Base-by-base conservation (phyloP, 2,329 filamentous ascomycete species). In the Epichloe typhina region DNA sequence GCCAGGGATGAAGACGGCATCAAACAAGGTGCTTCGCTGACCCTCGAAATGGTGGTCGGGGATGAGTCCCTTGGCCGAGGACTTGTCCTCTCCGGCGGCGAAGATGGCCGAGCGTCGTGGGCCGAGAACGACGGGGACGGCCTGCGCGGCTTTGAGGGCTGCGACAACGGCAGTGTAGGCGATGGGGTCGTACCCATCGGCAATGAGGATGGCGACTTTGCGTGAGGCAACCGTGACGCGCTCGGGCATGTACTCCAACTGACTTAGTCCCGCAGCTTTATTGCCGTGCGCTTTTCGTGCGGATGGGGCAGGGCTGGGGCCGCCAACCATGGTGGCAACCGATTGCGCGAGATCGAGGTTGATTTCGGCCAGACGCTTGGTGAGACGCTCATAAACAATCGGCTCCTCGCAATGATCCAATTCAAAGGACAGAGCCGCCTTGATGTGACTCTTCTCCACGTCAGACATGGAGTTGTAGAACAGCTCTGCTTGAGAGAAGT, bases 371-470 rank as follows among this genome's bases (percentile, higher is more conserved):
- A 93, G 71, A 1, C 86, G 79, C 54, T 80, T 66, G 1, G 77
- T 77, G 64, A 90, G 75, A 31, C 83, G 77, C 54, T 83, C 77
- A 64, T 89, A 91, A 0, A 93, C 86, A 9, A 85, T 65, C 0
- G 82, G 78, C 41, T 93, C 87, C 21, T 91, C 85, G 62, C 87
- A 93, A 65, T 91, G 86, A 60, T 89, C 85, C 1, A 93, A 71
- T 66, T 88, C 84, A 61, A 88, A 88, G 1, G 83, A 80, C 47
- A 88, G 77, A 0, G 82, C 84, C 58, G 86, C 83, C 64, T 84
- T 72, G 17, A 88, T 60, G 60, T 86, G 83, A 55, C 85, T 77
- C 66, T 85, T 81, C 66, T 91, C 87, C 3, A 79, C 70, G 0
- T 74, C 67, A 0, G 79, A 78, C 57, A 91, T 66, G 15, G 84